Percentiles rank a stretch among this genome's conserved stretches.
phyloP scores from a whole-genome alignment of 2,329 filamentous ascomycete species.

The Trichoderma citrinoviride region DNA sequence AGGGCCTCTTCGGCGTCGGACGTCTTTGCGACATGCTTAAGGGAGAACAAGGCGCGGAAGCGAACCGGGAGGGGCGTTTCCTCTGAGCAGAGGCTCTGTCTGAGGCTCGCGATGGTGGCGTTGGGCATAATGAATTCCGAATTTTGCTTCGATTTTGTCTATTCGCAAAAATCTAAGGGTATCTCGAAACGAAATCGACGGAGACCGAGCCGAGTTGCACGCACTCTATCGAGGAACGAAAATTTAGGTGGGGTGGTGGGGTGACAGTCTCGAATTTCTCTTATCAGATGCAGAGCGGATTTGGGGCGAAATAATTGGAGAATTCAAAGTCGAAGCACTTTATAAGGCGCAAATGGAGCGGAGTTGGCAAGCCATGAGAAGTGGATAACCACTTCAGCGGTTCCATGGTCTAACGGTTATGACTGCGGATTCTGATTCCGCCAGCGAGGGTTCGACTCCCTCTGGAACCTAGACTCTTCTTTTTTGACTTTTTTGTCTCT shows the following conservation, averaged over 20 bases:
- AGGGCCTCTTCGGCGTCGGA: slow-evolving; percentile 54
- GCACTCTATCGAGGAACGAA: slow-evolving; percentile 29
- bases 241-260: slow-evolving; percentile 36
- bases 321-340: too few species aligned
- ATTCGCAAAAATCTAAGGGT: background rate
- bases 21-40: slow-evolving; percentile 85
- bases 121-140: slow-evolving; percentile 26
- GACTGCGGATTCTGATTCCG: slow-evolving; percentile 41
- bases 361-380: slow-evolving; percentile 26
- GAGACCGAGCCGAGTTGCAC: slow-evolving; percentile 6
- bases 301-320: background rate
- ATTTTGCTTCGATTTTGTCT: background rate
- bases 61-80: slow-evolving; percentile 77
- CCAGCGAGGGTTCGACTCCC: slow-evolving; percentile 41
- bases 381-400: slow-evolving; percentile 30
- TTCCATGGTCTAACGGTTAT: slow-evolving; percentile 40
- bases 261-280: slow-evolving; percentile 8
- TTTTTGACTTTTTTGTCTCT: background rate
- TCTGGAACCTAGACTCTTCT: slow-evolving; percentile 30
- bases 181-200: background rate
- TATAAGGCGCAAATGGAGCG: background rate
- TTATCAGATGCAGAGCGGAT: slow-evolving; percentile 18
- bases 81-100: slow-evolving; percentile 77
- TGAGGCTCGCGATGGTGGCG: slow-evolving; percentile 59
- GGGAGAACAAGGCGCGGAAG: slow-evolving; percentile 94